phyloP scores from a whole-genome alignment of 2,329 filamentous ascomycete genomes.

The Balansia obtecta region DNA sequence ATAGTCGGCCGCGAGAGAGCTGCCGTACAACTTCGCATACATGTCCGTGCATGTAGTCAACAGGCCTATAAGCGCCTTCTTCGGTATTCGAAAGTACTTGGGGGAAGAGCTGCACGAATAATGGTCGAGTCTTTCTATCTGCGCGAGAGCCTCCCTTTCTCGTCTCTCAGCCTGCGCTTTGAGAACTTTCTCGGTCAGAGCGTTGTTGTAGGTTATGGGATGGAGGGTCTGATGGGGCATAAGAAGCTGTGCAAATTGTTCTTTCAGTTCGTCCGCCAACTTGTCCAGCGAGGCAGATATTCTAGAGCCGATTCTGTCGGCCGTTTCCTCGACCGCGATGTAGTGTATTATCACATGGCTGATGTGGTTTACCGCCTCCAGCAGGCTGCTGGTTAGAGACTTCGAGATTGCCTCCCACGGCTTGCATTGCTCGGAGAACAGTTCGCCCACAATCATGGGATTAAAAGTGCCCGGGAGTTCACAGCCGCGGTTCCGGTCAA shows the following conservation, averaged over 20 bases:
- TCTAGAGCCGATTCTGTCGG: conserved; percentile 6
- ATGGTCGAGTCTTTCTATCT: conserved; percentile 5
- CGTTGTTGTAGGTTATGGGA: conserved; percentile 40
- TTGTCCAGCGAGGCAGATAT: conserved; percentile 10
- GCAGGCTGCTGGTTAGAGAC: background rate
- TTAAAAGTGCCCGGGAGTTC: conserved; percentile 52
- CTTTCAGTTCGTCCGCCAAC: conserved; percentile 17
- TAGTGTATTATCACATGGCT: conserved; percentile 6
- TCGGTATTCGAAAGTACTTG: background rate
- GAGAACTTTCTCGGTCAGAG: conserved; percentile 28
- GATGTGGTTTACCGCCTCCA: conserved; percentile 7
- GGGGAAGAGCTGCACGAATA: background rate
- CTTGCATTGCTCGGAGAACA: conserved; percentile 47
- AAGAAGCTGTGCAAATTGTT: conserved; percentile 33
- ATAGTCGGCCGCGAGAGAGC: conserved; percentile 18
- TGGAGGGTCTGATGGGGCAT: conserved; percentile 27
- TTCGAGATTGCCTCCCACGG: conserved; percentile 38
- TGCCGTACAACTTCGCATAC: conserved; percentile 2
- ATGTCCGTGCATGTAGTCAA: background rate
- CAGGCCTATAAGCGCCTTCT: background rate
- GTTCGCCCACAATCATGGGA: conserved; percentile 41
- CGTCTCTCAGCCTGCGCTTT: conserved; percentile 12
- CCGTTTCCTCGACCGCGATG: conserved; percentile 10
- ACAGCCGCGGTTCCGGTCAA: conserved; percentile 17
- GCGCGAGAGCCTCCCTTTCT: background rate